Percentiles rank a stretch among this genome's conserved stretches.
Conservation (phyloP, 2,329 filamentous ascomycete genomes). For the Furcasterigmium sp. region DNA sequence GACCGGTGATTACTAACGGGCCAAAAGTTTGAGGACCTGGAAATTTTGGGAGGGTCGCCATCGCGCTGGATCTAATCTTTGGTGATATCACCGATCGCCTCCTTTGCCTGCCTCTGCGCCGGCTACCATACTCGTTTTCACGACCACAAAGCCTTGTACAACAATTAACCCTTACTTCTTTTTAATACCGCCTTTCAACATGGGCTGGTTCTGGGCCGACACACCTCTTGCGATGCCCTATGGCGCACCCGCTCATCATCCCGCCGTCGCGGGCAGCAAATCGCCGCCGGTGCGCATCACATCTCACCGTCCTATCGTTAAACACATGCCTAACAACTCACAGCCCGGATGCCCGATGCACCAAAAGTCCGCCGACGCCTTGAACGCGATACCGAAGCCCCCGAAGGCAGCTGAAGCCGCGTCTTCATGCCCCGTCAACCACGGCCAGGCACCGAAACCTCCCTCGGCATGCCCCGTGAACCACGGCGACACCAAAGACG, state of each 20-base stretch:
- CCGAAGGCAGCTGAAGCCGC: conserved; percentile 12
- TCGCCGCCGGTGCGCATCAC: conserved; percentile 32
- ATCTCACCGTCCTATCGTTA: neutral
- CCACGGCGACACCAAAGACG: conserved; percentile 25
- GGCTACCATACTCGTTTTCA: neutral
- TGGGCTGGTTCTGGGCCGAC: conserved; percentile 64
- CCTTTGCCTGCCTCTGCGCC: neutral
- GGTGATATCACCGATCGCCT: conserved; percentile 1
- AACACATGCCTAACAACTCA: conserved; percentile 13
- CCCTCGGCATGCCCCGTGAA: conserved; percentile 41
- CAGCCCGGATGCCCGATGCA: conserved; percentile 56
- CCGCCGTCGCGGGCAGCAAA: conserved; percentile 11
- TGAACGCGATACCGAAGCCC: conserved; percentile 27
- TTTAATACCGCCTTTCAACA: too few relatives aligned
- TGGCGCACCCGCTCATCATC: conserved; percentile 15
- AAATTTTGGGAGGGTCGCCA: conserved; percentile 1
- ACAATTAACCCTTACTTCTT: neutral
- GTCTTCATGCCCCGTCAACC: conserved; percentile 24
- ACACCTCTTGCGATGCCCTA: conserved; percentile 22
- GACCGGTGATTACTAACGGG: neutral
- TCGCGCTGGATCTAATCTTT: neutral
- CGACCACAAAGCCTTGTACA: neutral
- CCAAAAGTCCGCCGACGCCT: conserved; percentile 43
- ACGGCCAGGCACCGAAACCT: conserved; percentile 16
- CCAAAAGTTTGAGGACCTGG: conserved; percentile 1